phyloP scores from a whole-genome alignment of 257 asterid species.

The Penstemon newberryi region DNA sequence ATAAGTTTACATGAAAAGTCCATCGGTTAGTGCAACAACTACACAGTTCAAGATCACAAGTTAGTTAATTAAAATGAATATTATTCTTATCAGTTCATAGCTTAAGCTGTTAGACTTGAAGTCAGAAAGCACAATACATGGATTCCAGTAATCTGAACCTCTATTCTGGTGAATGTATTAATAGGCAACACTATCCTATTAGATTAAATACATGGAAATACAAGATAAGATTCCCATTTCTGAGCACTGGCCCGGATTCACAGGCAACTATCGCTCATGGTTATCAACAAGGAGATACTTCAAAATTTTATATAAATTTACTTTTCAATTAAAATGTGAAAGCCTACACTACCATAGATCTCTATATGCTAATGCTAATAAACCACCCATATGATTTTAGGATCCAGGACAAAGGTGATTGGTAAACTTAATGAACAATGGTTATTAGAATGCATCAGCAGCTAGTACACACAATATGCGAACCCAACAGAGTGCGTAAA shows the following conservation, averaged over 20 bases:
- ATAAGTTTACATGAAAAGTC: neutral
- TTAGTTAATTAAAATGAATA: neutral
- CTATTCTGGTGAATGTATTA: neutral
- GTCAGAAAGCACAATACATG: neutral
- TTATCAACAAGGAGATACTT: neutral
- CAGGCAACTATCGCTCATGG: slow-evolving; percentile 4
- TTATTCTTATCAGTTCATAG: slow-evolving; percentile 6
- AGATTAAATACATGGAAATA: neutral
- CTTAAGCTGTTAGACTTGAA: neutral
- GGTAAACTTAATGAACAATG: neutral
- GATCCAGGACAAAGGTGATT: neutral
- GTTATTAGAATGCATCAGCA: neutral
- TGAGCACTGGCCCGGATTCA: slow-evolving; percentile 1
- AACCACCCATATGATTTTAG: neutral
- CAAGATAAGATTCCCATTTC: neutral
- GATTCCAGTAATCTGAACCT: neutral
- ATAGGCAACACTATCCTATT: slow-evolving; percentile 7
- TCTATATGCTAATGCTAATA: neutral
- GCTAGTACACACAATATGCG: neutral
- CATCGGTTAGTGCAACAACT: neutral
- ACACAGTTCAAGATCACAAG: slow-evolving; percentile 3
- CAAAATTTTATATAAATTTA: neutral
- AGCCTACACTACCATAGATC: neutral
- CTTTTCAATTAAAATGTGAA: neutral
- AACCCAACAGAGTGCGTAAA: neutral